Evolutionary conservation across 495 filamentous ascomycete genomes (phyloP).

Genomic region (Pseudotulostoma volvatum): DNA sequence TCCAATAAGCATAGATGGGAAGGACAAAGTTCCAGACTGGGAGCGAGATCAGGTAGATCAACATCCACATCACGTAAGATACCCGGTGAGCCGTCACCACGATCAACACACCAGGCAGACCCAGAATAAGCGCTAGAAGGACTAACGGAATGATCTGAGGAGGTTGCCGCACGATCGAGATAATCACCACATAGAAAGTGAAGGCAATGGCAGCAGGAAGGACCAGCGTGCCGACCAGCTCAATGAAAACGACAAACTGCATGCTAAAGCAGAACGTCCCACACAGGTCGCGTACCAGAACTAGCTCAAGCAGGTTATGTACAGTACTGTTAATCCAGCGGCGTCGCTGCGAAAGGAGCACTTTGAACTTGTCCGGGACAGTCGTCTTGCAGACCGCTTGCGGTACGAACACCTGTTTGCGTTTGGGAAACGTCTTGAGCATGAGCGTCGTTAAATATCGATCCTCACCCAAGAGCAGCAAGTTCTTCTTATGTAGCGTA

Average conservation of each 20-base stretch:
- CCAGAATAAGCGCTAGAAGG: slow-evolving; percentile 80
- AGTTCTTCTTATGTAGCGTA: slow-evolving; percentile 95
- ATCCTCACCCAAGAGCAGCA: slow-evolving; percentile 90
- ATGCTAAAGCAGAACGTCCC: slow-evolving; percentile 99
- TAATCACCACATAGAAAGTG: slow-evolving; percentile 87
- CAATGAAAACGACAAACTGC: slow-evolving; percentile 97
- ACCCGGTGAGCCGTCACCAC: slow-evolving; percentile 89
- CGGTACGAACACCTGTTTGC: slow-evolving; percentile 96
- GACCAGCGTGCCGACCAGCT: slow-evolving; percentile 86
- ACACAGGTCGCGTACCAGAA: slow-evolving; percentile 88
- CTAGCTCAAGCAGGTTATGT: slow-evolving; percentile 95
- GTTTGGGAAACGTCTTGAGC: slow-evolving; percentile 97
- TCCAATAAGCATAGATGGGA: slow-evolving; percentile 93
- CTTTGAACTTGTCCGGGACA: slow-evolving; percentile 82
- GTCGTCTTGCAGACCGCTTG: slow-evolving; percentile 98
- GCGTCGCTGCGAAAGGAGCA: slow-evolving; percentile 83
- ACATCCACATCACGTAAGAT: slow-evolving; percentile 93
- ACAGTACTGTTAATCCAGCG: slow-evolving; percentile 99
- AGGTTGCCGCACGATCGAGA: slow-evolving; percentile 65
- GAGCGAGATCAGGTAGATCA: slow-evolving; percentile 83
- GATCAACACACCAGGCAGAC: slow-evolving; percentile 83
- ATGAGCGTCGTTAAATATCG: slow-evolving; percentile 94
- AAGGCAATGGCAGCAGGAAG: slow-evolving; percentile 92
- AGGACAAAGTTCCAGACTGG: slow-evolving; percentile 98
- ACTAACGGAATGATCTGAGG: slow-evolving; percentile 89